Conservation (phyloP, 192 early-diverging fungal genomes). For the Funneliformis geosporum region DNA sequence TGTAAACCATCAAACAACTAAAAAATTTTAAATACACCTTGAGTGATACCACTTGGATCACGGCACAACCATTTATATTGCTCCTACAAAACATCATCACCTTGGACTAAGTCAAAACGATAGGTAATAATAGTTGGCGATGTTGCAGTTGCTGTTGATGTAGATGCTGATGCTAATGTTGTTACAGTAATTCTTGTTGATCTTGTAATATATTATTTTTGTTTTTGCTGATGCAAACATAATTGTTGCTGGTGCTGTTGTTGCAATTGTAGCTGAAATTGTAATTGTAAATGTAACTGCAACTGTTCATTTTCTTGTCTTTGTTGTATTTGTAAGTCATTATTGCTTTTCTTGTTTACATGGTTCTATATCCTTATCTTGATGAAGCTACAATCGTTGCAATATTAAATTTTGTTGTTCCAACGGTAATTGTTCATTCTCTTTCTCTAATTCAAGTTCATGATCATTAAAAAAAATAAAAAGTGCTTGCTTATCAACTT, state of each 20-base stretch:
- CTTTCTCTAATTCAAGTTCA: background rate
- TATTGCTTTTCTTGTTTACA: background rate
- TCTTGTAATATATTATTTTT: constrained; percentile 3
- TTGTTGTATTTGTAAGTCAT: constrained; percentile 10
- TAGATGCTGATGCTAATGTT: background rate
- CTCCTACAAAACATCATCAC: constrained; percentile 39
- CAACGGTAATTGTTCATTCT: background rate
- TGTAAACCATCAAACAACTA: background rate
- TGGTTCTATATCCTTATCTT: background rate
- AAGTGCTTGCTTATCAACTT: too few relatives aligned
- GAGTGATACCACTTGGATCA: constrained; percentile 80
- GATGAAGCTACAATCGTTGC: constrained; percentile 1
- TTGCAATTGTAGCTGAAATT: background rate
- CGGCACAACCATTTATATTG: constrained; percentile 77
- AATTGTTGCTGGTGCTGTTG: constrained; percentile 16
- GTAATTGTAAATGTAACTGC: background rate
- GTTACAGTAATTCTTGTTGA: constrained; percentile 23
- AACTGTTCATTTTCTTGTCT: constrained; percentile 13
- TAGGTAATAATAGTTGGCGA: constrained; percentile 15
- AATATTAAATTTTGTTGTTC: background rate
- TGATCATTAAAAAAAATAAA: too few relatives aligned
- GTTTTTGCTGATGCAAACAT: constrained; percentile 3
- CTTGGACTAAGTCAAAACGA: constrained; percentile 32
- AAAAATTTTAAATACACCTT: constrained; percentile 51
- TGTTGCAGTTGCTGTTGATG: constrained; percentile 7